These are phyloP conservation scores for Microdochium nivale DNA, from an alignment of 2,329 filamentous ascomycete genomes.

Conservation along the genomic window DNA sequence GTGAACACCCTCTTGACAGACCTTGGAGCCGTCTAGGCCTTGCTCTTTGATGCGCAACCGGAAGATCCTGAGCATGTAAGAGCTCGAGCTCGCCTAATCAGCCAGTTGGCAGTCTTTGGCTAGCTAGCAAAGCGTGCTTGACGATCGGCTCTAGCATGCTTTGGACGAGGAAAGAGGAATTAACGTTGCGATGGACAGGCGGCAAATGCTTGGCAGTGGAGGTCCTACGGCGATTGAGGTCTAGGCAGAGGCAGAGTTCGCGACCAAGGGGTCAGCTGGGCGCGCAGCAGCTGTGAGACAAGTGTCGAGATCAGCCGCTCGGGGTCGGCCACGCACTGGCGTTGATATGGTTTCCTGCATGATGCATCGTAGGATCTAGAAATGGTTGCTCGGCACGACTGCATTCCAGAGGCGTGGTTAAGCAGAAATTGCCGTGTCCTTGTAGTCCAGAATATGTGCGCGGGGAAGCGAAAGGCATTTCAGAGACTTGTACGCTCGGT, in stretches of 20 bases:
- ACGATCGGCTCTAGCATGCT: neutral
- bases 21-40: too few relatives aligned
- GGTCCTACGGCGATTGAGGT: neutral
- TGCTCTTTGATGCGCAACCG: too few relatives aligned
- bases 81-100: neutral
- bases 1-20: too few relatives aligned
- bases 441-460: too few relatives aligned
- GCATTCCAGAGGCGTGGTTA: neutral
- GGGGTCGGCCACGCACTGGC: neutral
- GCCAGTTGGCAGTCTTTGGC: neutral
- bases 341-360: neutral
- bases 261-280: neutral
- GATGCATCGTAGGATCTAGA: neutral
- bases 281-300: neutral
- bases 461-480: too few relatives aligned
- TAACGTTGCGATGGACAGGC: neutral
- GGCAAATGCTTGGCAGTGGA: neutral
- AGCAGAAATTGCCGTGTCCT: too few relatives aligned
- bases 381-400: neutral
- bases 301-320: neutral
- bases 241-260: neutral
- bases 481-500: too few relatives aligned
- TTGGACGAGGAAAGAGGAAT: neutral
- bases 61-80: too few relatives aligned
- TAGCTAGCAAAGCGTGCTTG: neutral